Evolutionary conservation across 1,284 basidiomycete species (phyloP), one percentile per base, ranked within the genome.

Genomic region (Irpex sp.): DNA sequence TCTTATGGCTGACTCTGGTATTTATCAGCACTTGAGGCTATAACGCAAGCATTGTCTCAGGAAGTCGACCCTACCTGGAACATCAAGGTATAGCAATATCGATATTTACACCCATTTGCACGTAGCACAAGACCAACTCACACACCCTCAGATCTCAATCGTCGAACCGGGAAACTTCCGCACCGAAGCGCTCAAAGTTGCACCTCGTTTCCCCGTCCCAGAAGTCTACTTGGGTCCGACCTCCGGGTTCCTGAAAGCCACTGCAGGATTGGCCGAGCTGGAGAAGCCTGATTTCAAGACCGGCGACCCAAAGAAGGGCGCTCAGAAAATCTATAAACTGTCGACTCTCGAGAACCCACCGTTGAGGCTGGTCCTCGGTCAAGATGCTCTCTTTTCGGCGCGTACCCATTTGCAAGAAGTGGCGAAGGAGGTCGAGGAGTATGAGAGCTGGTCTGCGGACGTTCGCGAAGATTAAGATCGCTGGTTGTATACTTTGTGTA

Each of bases 341-440:
- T 69, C 1, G 74, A 72, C 36, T 70, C 67, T 5, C 82, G 60
- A 44, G 82, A 72, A 6, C 76, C 79, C 5, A 85, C 86, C 66
- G 80, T 71, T 4, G 73, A 72, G 67, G 85, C 81, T 0, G 81
- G 83, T 21, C 81, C 67, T 13, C 69, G 66, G 19, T 80, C 65
- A 55, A 88, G 69, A 68, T 87, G 85, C 26, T 77, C 69, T 54
- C 73, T 69, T 5, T 88, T 81, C 86, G 87, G 88, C 47, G 83
- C 40, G 40, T 44, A 15, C 11, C 11, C 40, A 44, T 9, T 15
- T 44, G 8, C 11, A 44, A 15, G 40, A 9, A 11, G 15, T 44
- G 8, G 8, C 40, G 15, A 15, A 11, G 40, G 40, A 44, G 8
- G 8, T 44, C 8, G 40, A 9, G 40, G 40, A 9, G 40, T 44